Evolutionary conservation across 352 stramenopile species (phyloP), one percentile per base, ranked within the genome.

Genomic region (Pythium utonaiense): DNA sequence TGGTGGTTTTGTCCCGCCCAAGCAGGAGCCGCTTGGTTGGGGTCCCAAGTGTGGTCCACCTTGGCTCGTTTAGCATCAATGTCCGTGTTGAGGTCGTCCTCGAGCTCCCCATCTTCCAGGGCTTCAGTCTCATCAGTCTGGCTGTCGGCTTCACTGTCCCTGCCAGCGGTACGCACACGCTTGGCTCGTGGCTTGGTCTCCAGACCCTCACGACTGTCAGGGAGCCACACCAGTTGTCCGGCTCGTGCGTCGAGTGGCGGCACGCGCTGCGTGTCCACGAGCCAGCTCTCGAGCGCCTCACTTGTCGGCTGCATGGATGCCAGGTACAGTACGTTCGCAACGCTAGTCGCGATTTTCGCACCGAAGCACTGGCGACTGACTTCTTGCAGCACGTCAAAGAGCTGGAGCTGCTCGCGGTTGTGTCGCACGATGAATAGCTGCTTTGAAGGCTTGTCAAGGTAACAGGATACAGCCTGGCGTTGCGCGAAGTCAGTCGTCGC

Each of bases 261-360:
- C 17, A 91, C 60, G 6, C 70, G 67, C 60, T 93, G 83, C 1
- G 78, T 89, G 28, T 73, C 57, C n/a, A 66, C 60, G n/a, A 93
- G 62, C 81, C 81, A 93, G 22, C 67, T 57, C 52, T 91, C 81
- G 48, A 74, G 54, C 24, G 60, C 38, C 1, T 63, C 27, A 0
- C 28, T 27, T 16, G 33, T 72, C 6, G 63, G 62, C 52, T 93
- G 83, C 55, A 93, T 64, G 38, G 80, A 84, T 31, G 81, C 77
- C 31, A 93, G 72, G 54, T 89, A 93, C 49, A 90, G 41, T 24
- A 93, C 54, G 51, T 93, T 93, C 12, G 81, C 76, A 6, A 90
- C 65, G 28, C 60, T 82, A 10, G 78, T 65, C 3, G 78, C 79
- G 17, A 83, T 66, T 44, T 69, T 54, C 1, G 38, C 24, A 19